Base-by-base conservation (phyloP, 1,284 basidiomycete genomes). In the Heterobasidion parviporum region DNA sequence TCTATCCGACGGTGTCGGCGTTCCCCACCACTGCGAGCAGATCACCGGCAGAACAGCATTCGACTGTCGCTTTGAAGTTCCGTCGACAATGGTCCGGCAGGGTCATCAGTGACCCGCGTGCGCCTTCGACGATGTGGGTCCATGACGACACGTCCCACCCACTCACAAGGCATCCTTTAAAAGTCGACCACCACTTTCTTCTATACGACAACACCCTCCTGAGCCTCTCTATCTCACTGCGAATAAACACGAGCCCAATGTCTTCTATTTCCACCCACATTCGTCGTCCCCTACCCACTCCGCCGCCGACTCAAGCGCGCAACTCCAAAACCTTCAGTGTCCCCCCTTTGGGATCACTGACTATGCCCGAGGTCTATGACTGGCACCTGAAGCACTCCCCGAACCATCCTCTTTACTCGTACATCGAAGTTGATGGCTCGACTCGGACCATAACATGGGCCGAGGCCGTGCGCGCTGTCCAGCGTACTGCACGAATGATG, bases 291-390 rank as follows among this genome's bases (percentile, higher is more conserved):
- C 33, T 53, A 12, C 52, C 52, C 14, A n/a, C 53, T 9, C 32
- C 36, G 14, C 53, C 53, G 12, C 20, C n/a, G 16, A 54, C 53
- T 18, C 50, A 55, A 43, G 48, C 32, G 5, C 50, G 49, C n/a
- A 34, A 44, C n/a, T 10, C 26, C 48, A n/a, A 26, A n/a, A 50
- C 53, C 14, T 57, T 57, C 48, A 46, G 20, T 10, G 18, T 34
- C 2, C 52, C 56, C 15, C 36, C 53, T 6, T 34, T 57, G 10
- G 48, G 38, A 8, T 16, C 43, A 6, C 48, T 58, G 10, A 43
- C 51, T 6, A n/a, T 58, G 10, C 61, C 65, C 7, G 60, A 68
- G 48, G 55, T 67, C 5, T 67, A 64, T 56, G 64, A 68, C 35
- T 67, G 62, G 61, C 65, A 70, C 47, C 36, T 48, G 14, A 43